Evolutionary conservation across 2,329 filamentous ascomycete species (phyloP), one percentile per base, ranked within the genome.

Genomic region (Talaromyces amestolkiae): DNA sequence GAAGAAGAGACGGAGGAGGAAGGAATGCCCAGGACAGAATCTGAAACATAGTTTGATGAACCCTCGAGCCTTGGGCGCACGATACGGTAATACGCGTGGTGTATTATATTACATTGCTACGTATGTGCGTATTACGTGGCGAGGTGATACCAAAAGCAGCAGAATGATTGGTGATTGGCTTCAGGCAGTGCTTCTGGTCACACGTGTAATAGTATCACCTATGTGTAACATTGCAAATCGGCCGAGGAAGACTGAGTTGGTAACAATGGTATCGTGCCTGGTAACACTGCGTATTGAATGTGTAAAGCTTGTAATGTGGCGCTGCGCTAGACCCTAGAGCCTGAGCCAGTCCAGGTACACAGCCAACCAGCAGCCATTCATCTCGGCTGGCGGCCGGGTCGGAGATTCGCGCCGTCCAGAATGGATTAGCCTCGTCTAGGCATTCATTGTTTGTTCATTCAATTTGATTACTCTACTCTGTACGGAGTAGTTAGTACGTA

Each of bases 201-300:
- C 53, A 13, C 19, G 51, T 3, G 51, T 56, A 56, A 24, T 22
- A 22, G 22, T 22, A 22, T 22, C 22, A 22, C 22, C 22, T 10
- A 15, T 4, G 53, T 2, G 53, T 37, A 22, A 56, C n/a, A 31
- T 33, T 53, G 24, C 49, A 53, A 33, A 53, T 24, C 3, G 17
- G 15, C 8, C 9, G 7, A 24, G 24, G 15, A 53, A 53, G 49
- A 24, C n/a, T 53, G 27, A 19, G 3, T 7, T 33, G 35, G 56
- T 41, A 58, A 41, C 11, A 19, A 11, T 59, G 37, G 65, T 66
- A 17, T 9, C 39, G 72, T 73, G 59, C 72, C 72, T 74, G 72
- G 72, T 71, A 68, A 67, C 54, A 17, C 61, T 47, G 68, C 27
- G 27, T 31, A 31, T 6, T 31, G 27, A 1, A 31, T 4, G 27